phyloP scores from a whole-genome alignment of 805 yeast species.

The Dipodascopsis tothii region DNA sequence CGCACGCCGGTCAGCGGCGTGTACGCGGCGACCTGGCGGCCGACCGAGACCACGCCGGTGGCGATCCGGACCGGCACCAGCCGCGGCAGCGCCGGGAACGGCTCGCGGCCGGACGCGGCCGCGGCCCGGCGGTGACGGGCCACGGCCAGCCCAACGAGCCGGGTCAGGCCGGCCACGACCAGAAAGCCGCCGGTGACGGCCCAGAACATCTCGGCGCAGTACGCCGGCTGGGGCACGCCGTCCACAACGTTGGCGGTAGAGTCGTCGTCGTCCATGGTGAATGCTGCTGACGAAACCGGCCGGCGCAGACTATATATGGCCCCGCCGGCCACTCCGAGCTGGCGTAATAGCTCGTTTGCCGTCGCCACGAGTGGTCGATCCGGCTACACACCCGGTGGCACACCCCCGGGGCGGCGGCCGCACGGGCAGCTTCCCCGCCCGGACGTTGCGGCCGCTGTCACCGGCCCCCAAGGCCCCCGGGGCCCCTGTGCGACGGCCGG shows the following conservation, averaged over 20 bases:
- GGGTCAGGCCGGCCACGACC: slow-evolving; percentile 11
- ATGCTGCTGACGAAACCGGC: too few relatives aligned
- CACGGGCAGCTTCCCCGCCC: too few relatives aligned
- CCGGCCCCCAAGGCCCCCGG: too few relatives aligned
- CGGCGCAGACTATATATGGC: too few relatives aligned
- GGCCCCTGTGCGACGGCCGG: too few relatives aligned
- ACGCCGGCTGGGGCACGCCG: slow-evolving; percentile 27
- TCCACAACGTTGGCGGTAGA: slow-evolving; percentile 11
- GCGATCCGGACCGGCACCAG: slow-evolving; percentile 1
- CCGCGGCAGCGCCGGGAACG: slow-evolving; percentile 1
- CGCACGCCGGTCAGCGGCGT: slow-evolving; percentile 6
- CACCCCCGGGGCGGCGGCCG: too few relatives aligned
- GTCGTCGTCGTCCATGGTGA: slow-evolving; percentile 19
- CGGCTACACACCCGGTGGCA: too few relatives aligned
- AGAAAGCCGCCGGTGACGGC: slow-evolving; percentile 23
- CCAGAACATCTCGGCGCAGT: slow-evolving; percentile 26
- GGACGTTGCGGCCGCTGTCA: too few relatives aligned
- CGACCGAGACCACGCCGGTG: slow-evolving; percentile 4
- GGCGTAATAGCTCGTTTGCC: too few relatives aligned
- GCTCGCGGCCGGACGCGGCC: slow-evolving; percentile 4
- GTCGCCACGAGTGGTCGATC: too few relatives aligned
- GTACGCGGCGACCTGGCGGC: slow-evolving; percentile 9
- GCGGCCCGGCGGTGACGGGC: slow-evolving; percentile 2
- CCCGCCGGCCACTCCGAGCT: too few relatives aligned
- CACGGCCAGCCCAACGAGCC: slow-evolving; percentile 2